Conservation (phyloP, 139 green algal species). For the Pseudopediastrum boryanum region DNA sequence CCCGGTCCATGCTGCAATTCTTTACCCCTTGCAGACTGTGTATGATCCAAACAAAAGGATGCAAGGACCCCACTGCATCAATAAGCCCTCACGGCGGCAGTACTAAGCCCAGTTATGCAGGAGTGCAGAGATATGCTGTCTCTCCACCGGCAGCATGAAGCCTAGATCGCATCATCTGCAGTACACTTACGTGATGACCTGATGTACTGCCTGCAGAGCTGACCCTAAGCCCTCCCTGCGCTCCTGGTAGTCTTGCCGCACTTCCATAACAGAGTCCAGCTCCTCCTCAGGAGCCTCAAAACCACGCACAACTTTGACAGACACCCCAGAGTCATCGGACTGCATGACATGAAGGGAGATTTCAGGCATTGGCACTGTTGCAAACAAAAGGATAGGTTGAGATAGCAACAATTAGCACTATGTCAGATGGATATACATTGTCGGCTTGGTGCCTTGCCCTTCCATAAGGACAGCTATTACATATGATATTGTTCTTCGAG, state of each 20-base stretch:
- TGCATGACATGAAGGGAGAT: neutral
- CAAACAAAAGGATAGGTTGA: too few species aligned
- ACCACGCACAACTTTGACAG: slow-evolving; percentile 19
- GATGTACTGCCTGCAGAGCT: slow-evolving; percentile 31
- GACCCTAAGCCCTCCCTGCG: slow-evolving; percentile 2
- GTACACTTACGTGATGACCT: slow-evolving; percentile 40
- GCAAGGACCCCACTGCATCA: neutral
- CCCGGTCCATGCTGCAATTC: too few species aligned
- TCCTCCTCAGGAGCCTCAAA: neutral
- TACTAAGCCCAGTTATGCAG: neutral
- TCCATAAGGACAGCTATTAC: too few species aligned
- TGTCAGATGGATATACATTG: too few species aligned
- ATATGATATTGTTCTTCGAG: too few species aligned
- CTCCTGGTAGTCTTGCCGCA: slow-evolving; percentile 29
- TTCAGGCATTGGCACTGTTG: neutral
- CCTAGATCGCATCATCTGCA: too few species aligned
- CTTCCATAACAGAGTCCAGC: slow-evolving; percentile 25
- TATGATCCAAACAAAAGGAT: neutral
- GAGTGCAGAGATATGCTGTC: neutral
- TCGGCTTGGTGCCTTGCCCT: too few species aligned
- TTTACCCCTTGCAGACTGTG: too few species aligned
- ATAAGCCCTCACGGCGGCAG: neutral
- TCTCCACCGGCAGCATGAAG: neutral
- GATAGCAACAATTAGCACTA: too few species aligned
- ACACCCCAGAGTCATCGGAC: slow-evolving; percentile 12